Base-by-base conservation (phyloP, 2,329 filamentous ascomycete species). In the Aspergillus sp. region DNA sequence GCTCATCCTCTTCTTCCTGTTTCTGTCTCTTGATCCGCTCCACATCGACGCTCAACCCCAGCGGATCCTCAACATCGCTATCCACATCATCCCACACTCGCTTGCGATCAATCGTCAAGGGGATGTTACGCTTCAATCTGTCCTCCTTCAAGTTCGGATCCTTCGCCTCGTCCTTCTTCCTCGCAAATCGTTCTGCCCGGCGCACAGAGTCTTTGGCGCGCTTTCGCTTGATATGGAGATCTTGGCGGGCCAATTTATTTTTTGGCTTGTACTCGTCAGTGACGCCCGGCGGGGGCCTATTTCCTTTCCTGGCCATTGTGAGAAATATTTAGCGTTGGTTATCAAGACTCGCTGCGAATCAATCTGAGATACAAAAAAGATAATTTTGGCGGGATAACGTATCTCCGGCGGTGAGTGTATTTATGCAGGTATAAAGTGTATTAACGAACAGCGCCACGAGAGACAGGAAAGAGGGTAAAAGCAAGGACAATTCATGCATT, bases 61-160 rank as follows among this genome's bases (percentile, higher is more conserved):
- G 58, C 20, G 70, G 65, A 43, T 74, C 70, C 35, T 74, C 72
- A 13, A 67, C 67, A 50, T 75, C 74, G 45, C 70, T 70, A 43
- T 83, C 83, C 44, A 81, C 80, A 45, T 90, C 84, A 60, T 96
- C 90, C 88, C 89, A 97, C 27, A 88, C 83, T 65, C 93, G 82
- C 75, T 95, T 95, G 60, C 83, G 81, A 60, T 96, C 90, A 49
- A 95, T 78, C 0, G 89, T 95, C 47, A 81, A 68, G 0, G 93
- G 86, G 39, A 90, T 79, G 71, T 95, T 95, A 56, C 80, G 82
- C 51, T 82, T 83, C 51, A 91, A 74, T 59, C 93, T 81, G 55
- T 85, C 80, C 52, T 81, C 82, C 57, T 83, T 82, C 50, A 95
- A 70, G 50, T 82, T 79, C 2, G 91, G 90, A 61, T 96, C 82